Conservation (phyloP, 441 rosid genomes). For the Pelargonium cotyledonis region DNA sequence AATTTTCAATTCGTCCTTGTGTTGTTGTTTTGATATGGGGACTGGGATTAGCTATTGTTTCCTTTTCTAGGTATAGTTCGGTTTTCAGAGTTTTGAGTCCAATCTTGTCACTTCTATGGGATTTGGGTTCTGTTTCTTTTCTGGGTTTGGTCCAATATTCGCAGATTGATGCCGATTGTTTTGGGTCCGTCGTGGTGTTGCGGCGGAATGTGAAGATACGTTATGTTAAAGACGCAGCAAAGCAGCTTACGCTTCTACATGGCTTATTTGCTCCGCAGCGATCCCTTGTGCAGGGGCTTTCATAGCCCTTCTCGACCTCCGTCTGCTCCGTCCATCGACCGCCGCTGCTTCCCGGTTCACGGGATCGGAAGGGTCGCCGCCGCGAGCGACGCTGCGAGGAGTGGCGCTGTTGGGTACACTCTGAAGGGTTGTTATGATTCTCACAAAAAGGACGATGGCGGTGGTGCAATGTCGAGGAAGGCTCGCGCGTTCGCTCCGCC, state of each 20-base stretch:
- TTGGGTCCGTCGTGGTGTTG: background rate
- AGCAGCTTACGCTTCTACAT: slow-evolving; percentile 23
- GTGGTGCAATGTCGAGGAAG: slow-evolving; percentile 24
- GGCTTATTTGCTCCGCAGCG: slow-evolving; percentile 39
- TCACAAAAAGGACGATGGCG: slow-evolving; percentile 16
- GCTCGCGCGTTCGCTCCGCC: slow-evolving; percentile 41
- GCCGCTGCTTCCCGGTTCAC: slow-evolving; percentile 18
- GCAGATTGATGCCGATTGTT: background rate
- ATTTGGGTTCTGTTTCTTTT: background rate
- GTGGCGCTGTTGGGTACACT: slow-evolving; percentile 30
- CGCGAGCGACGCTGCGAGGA: slow-evolving; percentile 26
- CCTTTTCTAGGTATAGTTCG: background rate
- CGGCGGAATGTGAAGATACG: slow-evolving; percentile 7
- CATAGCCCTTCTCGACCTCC: slow-evolving; percentile 24
- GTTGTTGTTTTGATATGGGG: background rate
- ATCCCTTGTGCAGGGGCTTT: slow-evolving; percentile 33
- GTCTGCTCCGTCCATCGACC: slow-evolving; percentile 11
- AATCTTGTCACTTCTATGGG: background rate
- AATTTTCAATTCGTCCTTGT: background rate
- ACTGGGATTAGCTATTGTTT: background rate
- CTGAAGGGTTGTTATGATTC: slow-evolving; percentile 50
- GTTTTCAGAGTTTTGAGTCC: background rate
- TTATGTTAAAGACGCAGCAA: slow-evolving; percentile 1
- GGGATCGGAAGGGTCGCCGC: slow-evolving; percentile 15
- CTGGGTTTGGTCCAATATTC: background rate